Base-by-base conservation (phyloP, 306 rosid species). In the Purshia tridentata region DNA sequence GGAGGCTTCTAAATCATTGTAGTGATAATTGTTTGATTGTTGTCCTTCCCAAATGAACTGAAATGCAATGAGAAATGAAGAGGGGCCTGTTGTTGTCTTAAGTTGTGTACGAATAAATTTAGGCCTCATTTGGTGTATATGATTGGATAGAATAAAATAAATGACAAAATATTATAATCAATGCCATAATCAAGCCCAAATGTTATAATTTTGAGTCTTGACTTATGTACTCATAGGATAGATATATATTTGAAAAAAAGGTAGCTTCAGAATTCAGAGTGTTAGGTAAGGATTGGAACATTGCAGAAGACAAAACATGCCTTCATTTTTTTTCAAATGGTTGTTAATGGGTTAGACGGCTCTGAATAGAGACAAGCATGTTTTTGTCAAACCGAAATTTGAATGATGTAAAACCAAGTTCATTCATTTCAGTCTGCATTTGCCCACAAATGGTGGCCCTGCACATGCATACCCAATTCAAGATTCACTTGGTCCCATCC, bases 331-430 rank as follows among this genome's bases (percentile, higher is more conserved):
- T 79, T 81, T 85, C 84, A 70, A 81, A 10, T 20, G 77, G 84
- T 74, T 52, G 86, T 82, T 77, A n/a, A n/a, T n/a, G n/a, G 72
- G 81, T 42, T n/a, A 46, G 69, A 56, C 81, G 76, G 76, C 73
- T 74, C 52, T 5, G 54, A 57, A 65, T 52, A 59, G 51, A 61
- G 51, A 61, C 44, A 16, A 7, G 22, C 10, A 7, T 3, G 66
- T 47, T 66, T 35, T 51, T 47, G 10, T 13, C 2, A 1, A 4
- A 75, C 46, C 61, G 61, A 70, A 14, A 41, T 77, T 70, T 59
- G 2, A 29, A 29, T 29, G 35, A 29, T n/a, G n/a, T 15, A 23
- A 73, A 22, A 5, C 68, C 3, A 55, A 10, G 53, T 78, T 75
- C 70, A 39, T 46, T 1, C 39, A 61, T 41, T 66, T 47, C 58